Evolutionary conservation across 208 protist species (phyloP).

Genomic region (Acanthamoeba triangularis): DNA sequence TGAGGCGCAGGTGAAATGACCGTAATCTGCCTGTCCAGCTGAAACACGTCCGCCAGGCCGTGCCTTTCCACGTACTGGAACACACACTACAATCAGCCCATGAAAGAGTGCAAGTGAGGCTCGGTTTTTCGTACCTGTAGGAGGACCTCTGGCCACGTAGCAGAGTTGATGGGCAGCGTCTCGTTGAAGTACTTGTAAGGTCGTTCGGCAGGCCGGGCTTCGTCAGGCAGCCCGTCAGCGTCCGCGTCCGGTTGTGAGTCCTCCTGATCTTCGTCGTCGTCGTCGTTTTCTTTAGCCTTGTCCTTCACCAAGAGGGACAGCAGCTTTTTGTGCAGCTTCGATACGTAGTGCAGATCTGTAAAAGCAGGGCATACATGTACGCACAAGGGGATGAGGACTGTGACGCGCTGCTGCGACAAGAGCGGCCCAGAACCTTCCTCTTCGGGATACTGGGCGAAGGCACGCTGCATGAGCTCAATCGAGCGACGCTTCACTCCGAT

Average conservation of each 20-base stretch:
- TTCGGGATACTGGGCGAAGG: neutral
- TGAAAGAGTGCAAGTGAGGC: no score
- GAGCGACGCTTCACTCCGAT: neutral
- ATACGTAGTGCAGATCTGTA: neutral
- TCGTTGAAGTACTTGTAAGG: neutral
- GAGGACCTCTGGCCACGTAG: constrained; percentile 11
- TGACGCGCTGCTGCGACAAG: neutral
- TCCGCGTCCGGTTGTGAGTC: neutral
- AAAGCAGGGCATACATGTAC: no score
- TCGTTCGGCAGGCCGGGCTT: neutral
- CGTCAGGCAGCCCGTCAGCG: neutral
- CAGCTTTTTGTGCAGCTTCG: neutral
- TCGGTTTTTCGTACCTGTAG: neutral
- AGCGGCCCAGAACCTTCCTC: neutral
- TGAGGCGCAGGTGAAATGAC: neutral
- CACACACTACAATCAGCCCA: no score
- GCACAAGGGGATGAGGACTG: no score
- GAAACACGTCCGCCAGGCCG: neutral
- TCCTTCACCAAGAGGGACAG: neutral
- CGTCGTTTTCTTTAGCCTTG: neutral
- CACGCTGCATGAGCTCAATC: neutral
- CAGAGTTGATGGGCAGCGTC: neutral
- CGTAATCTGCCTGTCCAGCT: neutral
- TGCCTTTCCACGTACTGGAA: neutral
- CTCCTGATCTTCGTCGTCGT: neutral